Percentiles rank a stretch among this genome's conserved stretches.
Evolutionary conservation across 805 yeast species (phyloP).

Genomic region (Candida coquimbonensis): DNA sequence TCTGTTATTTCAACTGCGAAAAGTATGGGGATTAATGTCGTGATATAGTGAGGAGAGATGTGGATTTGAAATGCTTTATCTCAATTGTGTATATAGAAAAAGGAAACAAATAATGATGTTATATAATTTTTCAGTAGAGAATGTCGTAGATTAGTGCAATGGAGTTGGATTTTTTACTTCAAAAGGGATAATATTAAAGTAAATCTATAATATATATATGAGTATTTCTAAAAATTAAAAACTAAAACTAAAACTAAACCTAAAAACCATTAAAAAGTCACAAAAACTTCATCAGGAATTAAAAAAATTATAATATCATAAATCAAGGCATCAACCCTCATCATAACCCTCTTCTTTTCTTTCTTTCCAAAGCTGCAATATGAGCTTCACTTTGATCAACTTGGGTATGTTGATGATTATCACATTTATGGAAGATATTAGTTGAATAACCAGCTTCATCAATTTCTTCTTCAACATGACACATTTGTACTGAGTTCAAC

Average conservation of each 20-base stretch:
- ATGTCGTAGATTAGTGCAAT: too few relatives aligned
- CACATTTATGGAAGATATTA: constrained; percentile 34
- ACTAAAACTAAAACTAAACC: too few relatives aligned
- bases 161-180: too few relatives aligned
- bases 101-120: too few relatives aligned
- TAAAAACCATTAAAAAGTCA: too few relatives aligned
- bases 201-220: too few relatives aligned
- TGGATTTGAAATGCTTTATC: not conserved
- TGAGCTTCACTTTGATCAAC: constrained; percentile 95
- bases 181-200: too few relatives aligned
- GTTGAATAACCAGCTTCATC: constrained; percentile 28
- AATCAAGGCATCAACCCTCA: too few relatives aligned
- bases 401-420: constrained; percentile 74
- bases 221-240: too few relatives aligned
- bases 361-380: constrained; percentile 86
- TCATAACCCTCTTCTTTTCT: constrained; percentile 35
- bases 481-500: constrained; percentile 59
- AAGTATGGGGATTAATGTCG: constrained; percentile 80
- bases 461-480: constrained; percentile 46
- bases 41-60: constrained; percentile 34
- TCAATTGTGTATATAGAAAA: not conserved
- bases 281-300: too few relatives aligned
- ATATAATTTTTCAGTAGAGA: too few relatives aligned
- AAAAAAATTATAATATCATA: not conserved
- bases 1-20: constrained; percentile 84